A percentile compares a stretch with the other conserved stretches of the same genome.
Conservation (phyloP, 805 yeast genomes). For the Wickerhamiella siamensis region DNA sequence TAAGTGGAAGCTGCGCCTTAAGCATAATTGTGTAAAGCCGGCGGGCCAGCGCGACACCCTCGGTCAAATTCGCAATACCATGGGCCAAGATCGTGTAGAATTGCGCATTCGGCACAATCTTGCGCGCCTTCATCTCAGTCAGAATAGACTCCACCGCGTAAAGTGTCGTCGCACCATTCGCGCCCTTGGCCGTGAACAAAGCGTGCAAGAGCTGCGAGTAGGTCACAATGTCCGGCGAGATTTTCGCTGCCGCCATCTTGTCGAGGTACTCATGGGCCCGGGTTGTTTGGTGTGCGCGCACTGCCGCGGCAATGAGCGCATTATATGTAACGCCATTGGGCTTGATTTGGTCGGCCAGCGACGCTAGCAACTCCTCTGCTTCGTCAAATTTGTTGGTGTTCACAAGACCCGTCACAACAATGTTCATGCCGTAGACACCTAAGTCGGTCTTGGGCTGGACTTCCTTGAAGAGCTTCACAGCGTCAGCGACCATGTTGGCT, state of each 20-base stretch:
- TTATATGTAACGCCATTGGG: constrained; percentile 42
- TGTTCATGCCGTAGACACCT: constrained; percentile 28
- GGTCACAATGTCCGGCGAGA: constrained; percentile 48
- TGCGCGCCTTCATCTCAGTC: constrained; percentile 28
- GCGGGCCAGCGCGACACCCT: constrained; percentile 39
- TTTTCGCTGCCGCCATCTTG: constrained; percentile 29
- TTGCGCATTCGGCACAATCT: constrained; percentile 30
- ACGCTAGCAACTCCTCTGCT: constrained; percentile 32
- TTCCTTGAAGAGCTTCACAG: constrained; percentile 26
- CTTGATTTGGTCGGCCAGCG: constrained; percentile 23
- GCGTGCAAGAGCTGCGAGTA: constrained; percentile 45
- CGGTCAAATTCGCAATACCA: constrained; percentile 36
- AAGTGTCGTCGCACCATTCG: constrained; percentile 30
- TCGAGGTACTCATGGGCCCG: constrained; percentile 38
- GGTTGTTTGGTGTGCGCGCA: constrained; percentile 28
- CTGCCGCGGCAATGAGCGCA: constrained; percentile 32
- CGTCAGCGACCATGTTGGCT: constrained; percentile 30
- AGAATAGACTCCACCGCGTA: constrained; percentile 29
- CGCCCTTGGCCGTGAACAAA: constrained; percentile 35
- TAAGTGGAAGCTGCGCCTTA: constrained; percentile 20
- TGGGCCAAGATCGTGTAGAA: constrained; percentile 40
- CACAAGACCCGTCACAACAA: constrained; percentile 33
- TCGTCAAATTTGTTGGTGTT: constrained; percentile 29
- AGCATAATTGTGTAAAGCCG: constrained; percentile 32
- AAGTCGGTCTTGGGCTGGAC: constrained; percentile 21